Evolutionary conservation across 2,329 filamentous ascomycete species (phyloP).

Genomic region (Hypoxylon sp.): DNA sequence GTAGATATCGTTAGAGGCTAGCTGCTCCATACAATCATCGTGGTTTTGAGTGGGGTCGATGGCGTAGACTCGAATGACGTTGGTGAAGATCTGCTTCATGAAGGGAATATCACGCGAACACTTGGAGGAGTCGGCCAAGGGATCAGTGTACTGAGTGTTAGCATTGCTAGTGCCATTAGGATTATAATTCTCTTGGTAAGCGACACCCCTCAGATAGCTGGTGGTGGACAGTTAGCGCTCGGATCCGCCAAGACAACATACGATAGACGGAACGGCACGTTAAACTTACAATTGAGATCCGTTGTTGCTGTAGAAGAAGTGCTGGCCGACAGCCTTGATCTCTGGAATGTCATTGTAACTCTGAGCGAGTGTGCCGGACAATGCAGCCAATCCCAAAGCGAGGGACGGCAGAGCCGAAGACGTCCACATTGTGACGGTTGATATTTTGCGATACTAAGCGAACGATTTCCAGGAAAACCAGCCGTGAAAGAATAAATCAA

Average conservation of each 20-base stretch:
- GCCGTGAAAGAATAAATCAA: slow-evolving; percentile 28
- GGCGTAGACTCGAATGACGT: slow-evolving; percentile 95
- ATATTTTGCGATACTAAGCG: slow-evolving; percentile 24
- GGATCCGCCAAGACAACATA: slow-evolving; percentile 32
- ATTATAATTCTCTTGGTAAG: slow-evolving; percentile 88
- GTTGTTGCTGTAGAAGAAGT: slow-evolving; percentile 64
- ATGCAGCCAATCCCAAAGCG: slow-evolving; percentile 47
- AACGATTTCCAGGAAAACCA: slow-evolving; percentile 29
- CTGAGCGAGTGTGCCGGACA: slow-evolving; percentile 50
- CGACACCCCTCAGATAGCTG: slow-evolving; percentile 88
- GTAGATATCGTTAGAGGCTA: slow-evolving; percentile 92
- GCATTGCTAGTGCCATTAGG: slow-evolving; percentile 64
- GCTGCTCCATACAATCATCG: slow-evolving; percentile 84
- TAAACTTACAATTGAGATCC: slow-evolving; percentile 76
- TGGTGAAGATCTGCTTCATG: slow-evolving; percentile 84
- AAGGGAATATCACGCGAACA: slow-evolving; percentile 91
- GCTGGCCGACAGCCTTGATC: slow-evolving; percentile 54
- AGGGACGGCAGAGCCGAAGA: slow-evolving; percentile 48
- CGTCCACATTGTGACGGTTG: slow-evolving; percentile 49
- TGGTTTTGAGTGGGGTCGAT: slow-evolving; percentile 86
- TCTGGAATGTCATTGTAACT: slow-evolving; percentile 53
- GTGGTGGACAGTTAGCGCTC: slow-evolving; percentile 42
- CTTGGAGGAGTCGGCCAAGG: slow-evolving; percentile 77
- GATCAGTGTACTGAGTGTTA: slow-evolving; percentile 79
- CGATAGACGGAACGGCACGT: slow-evolving; percentile 9